phyloP scores from a whole-genome alignment of 768 basidiomycete species.

The Mrakia frigida region DNA sequence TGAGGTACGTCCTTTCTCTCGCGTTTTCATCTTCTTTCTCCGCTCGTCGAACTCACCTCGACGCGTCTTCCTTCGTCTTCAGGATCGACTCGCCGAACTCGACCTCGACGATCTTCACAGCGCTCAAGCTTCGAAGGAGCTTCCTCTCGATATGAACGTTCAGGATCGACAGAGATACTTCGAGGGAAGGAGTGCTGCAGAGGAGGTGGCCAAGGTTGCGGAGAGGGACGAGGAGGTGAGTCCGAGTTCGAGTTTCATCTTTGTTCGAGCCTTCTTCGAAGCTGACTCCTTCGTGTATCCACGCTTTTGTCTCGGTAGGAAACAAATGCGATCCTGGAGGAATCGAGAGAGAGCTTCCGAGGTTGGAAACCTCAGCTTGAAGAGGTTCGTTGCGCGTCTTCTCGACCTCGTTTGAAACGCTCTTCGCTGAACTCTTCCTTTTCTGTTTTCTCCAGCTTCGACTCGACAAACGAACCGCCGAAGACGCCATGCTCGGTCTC shows the following conservation, averaged over 20 bases:
- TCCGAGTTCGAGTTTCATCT: background rate
- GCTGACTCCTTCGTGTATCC: slow-evolving; percentile 23
- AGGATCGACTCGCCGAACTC: slow-evolving; percentile 51
- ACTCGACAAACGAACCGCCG: slow-evolving; percentile 62
- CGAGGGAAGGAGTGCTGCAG: slow-evolving; percentile 52
- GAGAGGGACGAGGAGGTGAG: slow-evolving; percentile 37
- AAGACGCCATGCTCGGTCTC: slow-evolving; percentile 66
- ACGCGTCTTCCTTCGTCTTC: background rate
- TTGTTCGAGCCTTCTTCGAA: background rate
- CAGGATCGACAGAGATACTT: slow-evolving; percentile 78
- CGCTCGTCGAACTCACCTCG: background rate
- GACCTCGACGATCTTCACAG: slow-evolving; percentile 81
- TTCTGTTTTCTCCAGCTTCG: slow-evolving; percentile 51
- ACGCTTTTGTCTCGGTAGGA: background rate
- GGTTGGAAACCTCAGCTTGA: slow-evolving; percentile 59
- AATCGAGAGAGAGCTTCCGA: slow-evolving; percentile 50
- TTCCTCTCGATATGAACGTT: slow-evolving; percentile 66
- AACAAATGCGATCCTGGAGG: slow-evolving; percentile 51
- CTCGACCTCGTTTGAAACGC: background rate
- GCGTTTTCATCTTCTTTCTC: background rate
- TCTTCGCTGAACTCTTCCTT: background rate
- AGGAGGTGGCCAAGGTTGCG: slow-evolving; percentile 37
- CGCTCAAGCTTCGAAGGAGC: slow-evolving; percentile 59
- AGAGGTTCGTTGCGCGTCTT: slow-evolving; percentile 49
- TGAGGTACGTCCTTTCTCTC: background rate